Evolutionary conservation across 2,329 filamentous ascomycete genomes (phyloP).

Genomic region (Dactylellina haptotyla): DNA sequence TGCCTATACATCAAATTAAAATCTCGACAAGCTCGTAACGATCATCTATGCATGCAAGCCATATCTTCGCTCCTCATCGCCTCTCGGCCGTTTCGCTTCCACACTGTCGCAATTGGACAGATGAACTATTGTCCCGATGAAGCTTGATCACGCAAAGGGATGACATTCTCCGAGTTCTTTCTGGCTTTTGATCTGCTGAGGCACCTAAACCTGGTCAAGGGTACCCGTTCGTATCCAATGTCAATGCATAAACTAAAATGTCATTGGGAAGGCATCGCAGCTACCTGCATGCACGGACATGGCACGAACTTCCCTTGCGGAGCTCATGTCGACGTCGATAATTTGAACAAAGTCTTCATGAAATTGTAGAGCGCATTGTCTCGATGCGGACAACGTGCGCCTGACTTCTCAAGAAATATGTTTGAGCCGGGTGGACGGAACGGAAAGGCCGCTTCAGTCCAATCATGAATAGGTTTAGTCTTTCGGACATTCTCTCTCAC

Average conservation of each 20-base stretch:
- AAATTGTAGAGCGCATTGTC: slow-evolving; percentile 33
- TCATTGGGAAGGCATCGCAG: slow-evolving; percentile 1
- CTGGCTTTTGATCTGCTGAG: slow-evolving; percentile 22
- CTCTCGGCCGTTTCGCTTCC: too few relatives aligned
- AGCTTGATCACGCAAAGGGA: slow-evolving; percentile 23
- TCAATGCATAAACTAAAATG: slow-evolving; percentile 37
- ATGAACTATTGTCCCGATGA: slow-evolving; percentile 31
- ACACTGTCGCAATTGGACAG: slow-evolving; percentile 53
- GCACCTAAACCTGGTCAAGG: slow-evolving; percentile 9
- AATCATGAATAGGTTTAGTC: slow-evolving; percentile 2
- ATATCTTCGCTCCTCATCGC: slow-evolving; percentile 2
- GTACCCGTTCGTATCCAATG: slow-evolving; percentile 22
- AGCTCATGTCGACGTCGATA: slow-evolving; percentile 41
- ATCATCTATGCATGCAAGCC: slow-evolving; percentile 44
- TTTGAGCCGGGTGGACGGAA: slow-evolving; percentile 38
- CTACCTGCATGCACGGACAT: slow-evolving; percentile 33
- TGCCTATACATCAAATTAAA: slow-evolving; percentile 17
- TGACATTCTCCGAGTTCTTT: slow-evolving; percentile 7
- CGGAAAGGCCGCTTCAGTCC: slow-evolving; percentile 35
- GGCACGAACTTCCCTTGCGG: slow-evolving; percentile 35
- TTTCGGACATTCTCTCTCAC: background rate
- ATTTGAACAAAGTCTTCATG: background rate
- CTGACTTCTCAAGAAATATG: slow-evolving; percentile 16
- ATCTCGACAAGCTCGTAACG: slow-evolving; percentile 47
- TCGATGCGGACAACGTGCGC: slow-evolving; percentile 27